phyloP scores from a whole-genome alignment of 805 yeast species.

The Metschnikowia peoriensis region DNA sequence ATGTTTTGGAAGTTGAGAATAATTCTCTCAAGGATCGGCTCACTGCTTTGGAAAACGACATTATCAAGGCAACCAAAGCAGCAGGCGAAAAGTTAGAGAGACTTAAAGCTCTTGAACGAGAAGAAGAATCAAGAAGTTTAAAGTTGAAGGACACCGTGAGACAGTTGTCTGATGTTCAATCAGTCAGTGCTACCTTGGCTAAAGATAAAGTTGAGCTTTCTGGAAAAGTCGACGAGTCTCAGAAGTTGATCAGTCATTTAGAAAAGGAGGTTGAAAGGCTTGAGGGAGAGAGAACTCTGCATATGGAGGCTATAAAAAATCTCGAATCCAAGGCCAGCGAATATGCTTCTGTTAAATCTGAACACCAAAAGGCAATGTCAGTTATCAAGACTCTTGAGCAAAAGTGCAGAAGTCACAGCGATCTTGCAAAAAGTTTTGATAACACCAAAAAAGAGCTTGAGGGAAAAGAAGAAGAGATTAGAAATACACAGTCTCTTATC shows the following conservation, averaged over 20 bases:
- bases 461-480: not conserved
- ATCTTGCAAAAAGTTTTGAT: not conserved
- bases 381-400: conserved; percentile 4
- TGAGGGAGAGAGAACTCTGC: conserved; percentile 22
- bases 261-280: conserved; percentile 5
- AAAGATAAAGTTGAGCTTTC: conserved; percentile 29
- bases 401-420: conserved; percentile 5
- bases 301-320: not conserved
- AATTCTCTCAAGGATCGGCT: conserved; percentile 39
- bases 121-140: conserved; percentile 33
- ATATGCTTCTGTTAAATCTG: not conserved
- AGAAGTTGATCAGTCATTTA: not conserved
- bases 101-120: conserved; percentile 42
- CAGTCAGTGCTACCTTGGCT: conserved; percentile 32
- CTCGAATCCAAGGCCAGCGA: conserved; percentile 3
- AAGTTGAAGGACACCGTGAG: conserved; percentile 28
- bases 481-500: not conserved
- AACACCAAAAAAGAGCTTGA: conserved; percentile 1
- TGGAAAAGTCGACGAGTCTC: not conserved
- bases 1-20: conserved; percentile 33
- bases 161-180: conserved; percentile 30
- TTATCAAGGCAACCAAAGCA: conserved; percentile 23
- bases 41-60: conserved; percentile 32
- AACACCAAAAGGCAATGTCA: conserved; percentile 3
- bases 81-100: conserved; percentile 48